A percentile compares a stretch with the other conserved stretches of the same genome.
Conservation (phyloP, 805 yeast species). For the Candida verbasci region DNA sequence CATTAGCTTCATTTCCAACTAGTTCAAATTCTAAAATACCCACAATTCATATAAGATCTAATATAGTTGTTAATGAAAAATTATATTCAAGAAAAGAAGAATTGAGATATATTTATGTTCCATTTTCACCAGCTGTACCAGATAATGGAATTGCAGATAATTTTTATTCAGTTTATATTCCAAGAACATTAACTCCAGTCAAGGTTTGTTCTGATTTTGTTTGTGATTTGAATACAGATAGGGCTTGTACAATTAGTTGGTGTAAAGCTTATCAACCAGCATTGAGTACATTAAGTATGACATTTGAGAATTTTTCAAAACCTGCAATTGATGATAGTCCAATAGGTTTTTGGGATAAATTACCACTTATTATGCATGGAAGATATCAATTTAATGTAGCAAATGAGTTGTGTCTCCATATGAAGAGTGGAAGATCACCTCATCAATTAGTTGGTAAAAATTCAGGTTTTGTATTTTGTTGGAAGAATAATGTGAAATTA, state of each 20-base stretch:
- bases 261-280: slow-evolving; percentile 62
- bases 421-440: slow-evolving; percentile 58
- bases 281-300: slow-evolving; percentile 43
- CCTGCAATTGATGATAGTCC: slow-evolving; percentile 43
- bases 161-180: slow-evolving; percentile 53
- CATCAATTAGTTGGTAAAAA: slow-evolving; percentile 52
- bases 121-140: slow-evolving; percentile 52
- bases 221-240: slow-evolving; percentile 40
- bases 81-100: slow-evolving; percentile 40
- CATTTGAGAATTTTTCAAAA: slow-evolving; percentile 42
- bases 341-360: slow-evolving; percentile 49
- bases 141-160: slow-evolving; percentile 34
- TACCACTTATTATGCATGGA: slow-evolving; percentile 54
- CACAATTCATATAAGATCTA: slow-evolving; percentile 32
- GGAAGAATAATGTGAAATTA: slow-evolving; percentile 53
- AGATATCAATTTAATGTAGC: slow-evolving; percentile 43
- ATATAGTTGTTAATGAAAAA: slow-evolving; percentile 56
- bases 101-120: slow-evolving; percentile 48
- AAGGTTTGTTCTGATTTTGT: slow-evolving; percentile 50
- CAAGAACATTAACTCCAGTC: slow-evolving; percentile 61
- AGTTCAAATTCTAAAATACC: slow-evolving; percentile 20
- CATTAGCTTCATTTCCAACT: slow-evolving; percentile 48
- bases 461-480: slow-evolving; percentile 62
- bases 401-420: slow-evolving; percentile 55
- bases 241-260: slow-evolving; percentile 57